A percentile compares a stretch with the other conserved stretches of the same genome.
Evolutionary conservation across 306 rosid genomes (phyloP).

Genomic region (Trifolium repens): DNA sequence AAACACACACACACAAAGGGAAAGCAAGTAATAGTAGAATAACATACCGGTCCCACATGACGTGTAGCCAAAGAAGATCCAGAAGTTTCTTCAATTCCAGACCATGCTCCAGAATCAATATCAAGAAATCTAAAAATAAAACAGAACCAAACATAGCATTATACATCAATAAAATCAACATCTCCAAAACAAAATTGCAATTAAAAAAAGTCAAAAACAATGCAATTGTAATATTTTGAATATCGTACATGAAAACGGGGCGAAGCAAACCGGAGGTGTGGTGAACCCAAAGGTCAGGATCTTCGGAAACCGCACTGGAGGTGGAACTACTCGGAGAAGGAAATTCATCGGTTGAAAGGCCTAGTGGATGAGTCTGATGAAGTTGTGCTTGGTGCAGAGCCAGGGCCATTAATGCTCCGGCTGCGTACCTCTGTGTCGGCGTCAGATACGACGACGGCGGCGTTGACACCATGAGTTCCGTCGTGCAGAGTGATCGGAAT

Average conservation of each 20-base stretch:
- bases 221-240: background rate
- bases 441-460: constrained; percentile 64
- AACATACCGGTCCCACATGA: constrained; percentile 88
- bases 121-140: constrained; percentile 60
- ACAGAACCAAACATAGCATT: background rate
- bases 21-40: constrained; percentile 16
- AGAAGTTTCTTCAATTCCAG: constrained; percentile 88
- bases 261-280: constrained; percentile 61
- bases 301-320: constrained; percentile 56
- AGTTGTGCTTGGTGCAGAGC: constrained; percentile 76
- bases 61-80: constrained; percentile 66
- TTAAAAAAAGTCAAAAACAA: background rate
- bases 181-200: background rate
- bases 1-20: too few species aligned
- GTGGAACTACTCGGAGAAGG: constrained; percentile 38
- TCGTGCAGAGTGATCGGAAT: constrained; percentile 4
- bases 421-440: constrained; percentile 74
- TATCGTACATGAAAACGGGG: constrained; percentile 65
- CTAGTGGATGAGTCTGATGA: constrained; percentile 69
- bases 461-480: background rate
- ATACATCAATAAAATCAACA: background rate
- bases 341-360: constrained; percentile 38
- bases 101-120: constrained; percentile 78
- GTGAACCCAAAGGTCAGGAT: constrained; percentile 76
- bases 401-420: constrained; percentile 68